Percentiles rank a stretch among this genome's conserved stretches.
These are phyloP conservation scores for Acanthamoeba lenticulata DNA, from an alignment of 208 protist genomes.

Conservation along the genomic window DNA sequence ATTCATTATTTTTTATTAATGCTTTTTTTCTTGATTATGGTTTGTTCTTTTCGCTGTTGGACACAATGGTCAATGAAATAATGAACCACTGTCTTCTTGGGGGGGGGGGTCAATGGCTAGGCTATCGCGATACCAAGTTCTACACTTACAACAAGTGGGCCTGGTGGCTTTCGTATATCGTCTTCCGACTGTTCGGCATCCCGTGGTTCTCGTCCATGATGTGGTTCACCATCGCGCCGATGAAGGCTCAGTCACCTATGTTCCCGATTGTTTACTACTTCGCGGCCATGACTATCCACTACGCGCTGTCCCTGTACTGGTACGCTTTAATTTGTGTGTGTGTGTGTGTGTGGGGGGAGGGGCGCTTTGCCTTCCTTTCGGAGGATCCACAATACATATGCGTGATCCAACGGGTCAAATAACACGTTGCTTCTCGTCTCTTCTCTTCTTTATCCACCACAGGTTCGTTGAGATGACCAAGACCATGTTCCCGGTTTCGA, in stretches of 20 bases:
- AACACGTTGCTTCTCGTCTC: background rate
- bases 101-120: background rate
- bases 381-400: too few species aligned
- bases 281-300: conserved; percentile 9
- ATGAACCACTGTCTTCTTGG: background rate
- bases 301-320: conserved; percentile 22
- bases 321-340: background rate
- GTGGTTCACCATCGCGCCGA: conserved; percentile 6
- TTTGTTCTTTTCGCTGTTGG: background rate
- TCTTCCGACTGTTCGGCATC: conserved; percentile 53
- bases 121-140: background rate
- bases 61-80: background rate
- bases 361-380: too few species aligned
- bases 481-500: conserved; percentile 49
- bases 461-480: conserved; percentile 50
- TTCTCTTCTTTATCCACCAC: background rate
- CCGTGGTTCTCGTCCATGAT: conserved; percentile 46
- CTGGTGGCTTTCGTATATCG: conserved; percentile 27
- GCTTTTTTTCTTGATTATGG: background rate
- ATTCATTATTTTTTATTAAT: too few species aligned
- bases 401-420: background rate
- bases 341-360: too few species aligned
- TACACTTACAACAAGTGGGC: conserved; percentile 52
- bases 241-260: background rate
- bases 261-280: conserved; percentile 49